These are phyloP conservation scores for Alternaria gansuensis DNA, from an alignment of 2,329 filamentous ascomycete species.

Conservation along the genomic window DNA sequence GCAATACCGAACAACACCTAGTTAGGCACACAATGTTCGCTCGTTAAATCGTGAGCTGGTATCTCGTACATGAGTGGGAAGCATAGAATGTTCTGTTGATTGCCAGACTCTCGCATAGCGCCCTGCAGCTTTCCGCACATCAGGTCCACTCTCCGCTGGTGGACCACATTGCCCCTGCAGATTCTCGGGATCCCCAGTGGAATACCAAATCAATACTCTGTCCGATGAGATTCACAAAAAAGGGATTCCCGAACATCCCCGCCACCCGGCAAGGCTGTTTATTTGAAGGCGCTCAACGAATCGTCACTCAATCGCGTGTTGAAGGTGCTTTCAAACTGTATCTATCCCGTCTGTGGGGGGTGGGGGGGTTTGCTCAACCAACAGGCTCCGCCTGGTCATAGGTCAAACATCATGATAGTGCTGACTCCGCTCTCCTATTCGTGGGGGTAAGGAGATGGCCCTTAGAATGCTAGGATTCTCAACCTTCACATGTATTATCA, in stretches of 20 bases:
- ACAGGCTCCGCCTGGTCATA: conserved; percentile 6
- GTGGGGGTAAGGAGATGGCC: conserved; percentile 1
- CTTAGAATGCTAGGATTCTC: neutral
- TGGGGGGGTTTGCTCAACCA: neutral
- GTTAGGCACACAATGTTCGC: neutral
- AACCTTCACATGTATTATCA: neutral
- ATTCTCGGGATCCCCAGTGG: conserved; percentile 5
- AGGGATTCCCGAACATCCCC: conserved; percentile 16
- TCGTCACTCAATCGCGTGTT: neutral
- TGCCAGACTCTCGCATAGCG: neutral
- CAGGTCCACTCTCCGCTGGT: conserved; percentile 23
- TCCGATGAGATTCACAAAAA: conserved; percentile 15
- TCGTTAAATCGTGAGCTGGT: neutral
- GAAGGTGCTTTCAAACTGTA: neutral
- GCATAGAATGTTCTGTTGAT: conserved; percentile 3
- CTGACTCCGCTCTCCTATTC: neutral
- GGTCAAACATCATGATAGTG: conserved; percentile 6
- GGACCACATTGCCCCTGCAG: conserved; percentile 14
- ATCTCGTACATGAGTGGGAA: conserved; percentile 2
- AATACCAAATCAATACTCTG: conserved; percentile 9
- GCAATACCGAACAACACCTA: conserved; percentile 6
- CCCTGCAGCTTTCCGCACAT: conserved; percentile 24
- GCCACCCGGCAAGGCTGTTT: conserved; percentile 23
- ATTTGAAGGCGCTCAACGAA: conserved; percentile 12
- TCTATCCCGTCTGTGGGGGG: neutral